A percentile compares a stretch with the other conserved stretches of the same genome.
These are phyloP conservation scores for Cucurbita ficifolia DNA, from an alignment of 306 rosid species.

Conservation along the genomic window DNA sequence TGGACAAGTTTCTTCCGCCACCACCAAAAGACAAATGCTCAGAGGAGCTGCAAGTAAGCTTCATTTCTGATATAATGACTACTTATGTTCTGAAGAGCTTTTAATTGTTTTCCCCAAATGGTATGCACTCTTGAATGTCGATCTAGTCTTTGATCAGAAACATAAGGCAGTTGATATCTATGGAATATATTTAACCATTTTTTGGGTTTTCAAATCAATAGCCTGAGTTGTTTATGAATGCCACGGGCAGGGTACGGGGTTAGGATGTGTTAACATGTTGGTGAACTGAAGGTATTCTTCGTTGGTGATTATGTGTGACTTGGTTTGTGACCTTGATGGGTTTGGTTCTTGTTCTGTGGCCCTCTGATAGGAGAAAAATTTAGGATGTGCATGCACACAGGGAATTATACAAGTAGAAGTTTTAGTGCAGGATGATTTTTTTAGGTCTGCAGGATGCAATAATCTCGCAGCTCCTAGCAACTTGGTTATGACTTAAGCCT, in stretches of 20 bases:
- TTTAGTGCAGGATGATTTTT: background rate
- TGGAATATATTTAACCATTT: background rate
- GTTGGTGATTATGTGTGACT: background rate
- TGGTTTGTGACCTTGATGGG: conserved; percentile 1
- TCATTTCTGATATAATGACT: background rate
- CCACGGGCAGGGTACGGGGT: background rate
- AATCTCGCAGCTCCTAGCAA: background rate
- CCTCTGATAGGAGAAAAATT: background rate
- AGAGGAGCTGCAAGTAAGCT: conserved; percentile 71
- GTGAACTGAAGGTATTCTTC: background rate
- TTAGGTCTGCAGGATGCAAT: background rate
- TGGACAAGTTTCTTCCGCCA: conserved; percentile 67
- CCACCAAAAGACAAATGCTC: conserved; percentile 65
- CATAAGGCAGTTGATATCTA: background rate
- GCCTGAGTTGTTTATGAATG: background rate
- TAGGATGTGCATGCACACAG: background rate
- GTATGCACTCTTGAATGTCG: background rate
- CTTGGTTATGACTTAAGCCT: background rate
- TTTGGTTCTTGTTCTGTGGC: background rate
- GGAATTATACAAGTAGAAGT: background rate
- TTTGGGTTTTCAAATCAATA: background rate
- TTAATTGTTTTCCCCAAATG: background rate
- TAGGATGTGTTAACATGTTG: background rate
- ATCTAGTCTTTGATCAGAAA: background rate
- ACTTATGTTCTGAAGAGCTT: background rate